Conservation (phyloP, 306 rosid genomes). For the Leucaena leucocephala region DNA sequence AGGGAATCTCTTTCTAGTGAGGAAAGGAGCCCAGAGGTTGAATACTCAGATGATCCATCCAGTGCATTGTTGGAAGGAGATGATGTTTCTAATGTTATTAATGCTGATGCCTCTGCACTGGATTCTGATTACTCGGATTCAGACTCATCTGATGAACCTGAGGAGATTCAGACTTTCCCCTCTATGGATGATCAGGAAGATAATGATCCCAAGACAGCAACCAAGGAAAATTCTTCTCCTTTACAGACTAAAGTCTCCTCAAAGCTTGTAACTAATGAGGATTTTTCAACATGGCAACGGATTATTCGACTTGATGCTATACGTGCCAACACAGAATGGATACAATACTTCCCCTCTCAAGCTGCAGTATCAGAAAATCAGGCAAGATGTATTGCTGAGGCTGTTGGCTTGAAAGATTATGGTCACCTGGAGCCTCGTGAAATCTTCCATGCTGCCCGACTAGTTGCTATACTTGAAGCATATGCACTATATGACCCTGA, state of each 20-base stretch:
- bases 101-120: constrained; percentile 62
- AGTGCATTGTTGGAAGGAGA: constrained; percentile 70
- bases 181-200: constrained; percentile 61
- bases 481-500: constrained; percentile 94
- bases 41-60: constrained; percentile 70
- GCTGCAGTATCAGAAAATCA: constrained; percentile 65
- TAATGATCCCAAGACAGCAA: constrained; percentile 49
- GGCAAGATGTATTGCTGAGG: constrained; percentile 78
- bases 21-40: constrained; percentile 67
- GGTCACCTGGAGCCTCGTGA: constrained; percentile 81
- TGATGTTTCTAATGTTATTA: constrained; percentile 56
- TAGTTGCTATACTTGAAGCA: constrained; percentile 98
- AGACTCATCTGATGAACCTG: constrained; percentile 83
- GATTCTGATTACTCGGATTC: constrained; percentile 85
- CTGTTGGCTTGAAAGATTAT: constrained; percentile 94
- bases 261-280: constrained; percentile 63
- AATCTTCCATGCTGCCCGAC: constrained; percentile 88
- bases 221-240: constrained; percentile 58
- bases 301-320: constrained; percentile 97
- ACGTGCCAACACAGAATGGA: constrained; percentile 93
- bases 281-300: constrained; percentile 92
- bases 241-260: constrained; percentile 49
- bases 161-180: constrained; percentile 70
- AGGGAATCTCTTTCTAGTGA: constrained; percentile 93
- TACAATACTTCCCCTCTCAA: constrained; percentile 65